phyloP scores from a whole-genome alignment of 225 moss, liverwort and hornwort genomes.

The Neckera pumila region DNA sequence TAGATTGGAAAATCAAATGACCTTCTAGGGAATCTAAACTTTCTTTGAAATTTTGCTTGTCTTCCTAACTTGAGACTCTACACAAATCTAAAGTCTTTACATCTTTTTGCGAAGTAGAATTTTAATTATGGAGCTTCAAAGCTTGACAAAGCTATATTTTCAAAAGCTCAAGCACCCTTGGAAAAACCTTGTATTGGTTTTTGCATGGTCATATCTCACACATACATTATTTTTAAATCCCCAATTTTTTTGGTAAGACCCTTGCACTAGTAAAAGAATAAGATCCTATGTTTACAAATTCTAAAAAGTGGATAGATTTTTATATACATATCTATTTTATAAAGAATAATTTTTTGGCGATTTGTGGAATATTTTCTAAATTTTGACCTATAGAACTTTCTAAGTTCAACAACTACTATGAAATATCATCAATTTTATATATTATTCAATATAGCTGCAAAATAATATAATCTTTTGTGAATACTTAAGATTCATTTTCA shows the following conservation, averaged over 20 bases:
- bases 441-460: not conserved
- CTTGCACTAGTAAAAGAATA: not conserved
- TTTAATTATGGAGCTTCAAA: not conserved
- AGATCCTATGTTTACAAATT: not conserved
- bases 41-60: not conserved
- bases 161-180: fast-evolving
- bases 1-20: too few species aligned
- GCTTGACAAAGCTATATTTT: not conserved
- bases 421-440: not conserved
- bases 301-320: not conserved
- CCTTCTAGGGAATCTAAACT: not conserved
- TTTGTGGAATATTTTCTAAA: too few species aligned
- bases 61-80: not conserved
- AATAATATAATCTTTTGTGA: not conserved
- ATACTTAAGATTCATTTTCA: not conserved
- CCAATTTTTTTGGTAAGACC: not conserved
- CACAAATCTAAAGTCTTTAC: not conserved
- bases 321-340: not conserved
- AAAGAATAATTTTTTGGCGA: not conserved
- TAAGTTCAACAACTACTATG: too few species aligned
- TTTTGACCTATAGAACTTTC: not conserved
- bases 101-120: not conserved
- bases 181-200: not conserved
- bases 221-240: not conserved
- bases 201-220: too few species aligned